Evolutionary conservation across 768 basidiomycete genomes (phyloP).

Genomic region (Leccinum uliginosum): DNA sequence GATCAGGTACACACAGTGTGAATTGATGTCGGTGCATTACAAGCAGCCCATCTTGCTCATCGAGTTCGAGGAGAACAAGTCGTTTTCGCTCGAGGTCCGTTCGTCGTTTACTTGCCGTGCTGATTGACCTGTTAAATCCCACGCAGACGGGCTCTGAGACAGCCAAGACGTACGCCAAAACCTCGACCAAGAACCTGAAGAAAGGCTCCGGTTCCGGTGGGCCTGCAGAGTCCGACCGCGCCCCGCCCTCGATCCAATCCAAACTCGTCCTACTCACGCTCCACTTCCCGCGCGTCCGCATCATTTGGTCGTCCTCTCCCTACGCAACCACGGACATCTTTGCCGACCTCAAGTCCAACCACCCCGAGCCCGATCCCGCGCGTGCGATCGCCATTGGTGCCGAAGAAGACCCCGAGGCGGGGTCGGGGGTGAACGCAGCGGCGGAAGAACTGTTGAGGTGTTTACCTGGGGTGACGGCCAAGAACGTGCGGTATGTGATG

Average conservation of each 20-base stretch:
- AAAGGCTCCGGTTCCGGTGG: conserved; percentile 25
- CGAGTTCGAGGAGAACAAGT: conserved; percentile 97
- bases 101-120: background rate
- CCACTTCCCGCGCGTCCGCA: conserved; percentile 85
- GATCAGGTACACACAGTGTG: conserved; percentile 90
- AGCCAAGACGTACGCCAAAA: conserved; percentile 63
- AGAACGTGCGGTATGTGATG: conserved; percentile 85
- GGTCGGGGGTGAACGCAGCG: conserved; percentile 64
- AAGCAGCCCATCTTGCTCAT: conserved; percentile 90
- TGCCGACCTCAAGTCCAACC: conserved; percentile 80
- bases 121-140: background rate
- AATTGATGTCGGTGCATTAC: conserved; percentile 94
- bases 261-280: conserved; percentile 89
- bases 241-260: conserved; percentile 69
- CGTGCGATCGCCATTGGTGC: conserved; percentile 79
- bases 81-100: conserved; percentile 82
- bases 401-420: conserved; percentile 65
- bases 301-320: conserved; percentile 97
- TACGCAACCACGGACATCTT: conserved; percentile 91
- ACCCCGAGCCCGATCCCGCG: conserved; percentile 73
- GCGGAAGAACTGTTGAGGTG: conserved; percentile 81
- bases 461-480: conserved; percentile 80
- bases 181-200: conserved; percentile 51
- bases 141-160: conserved; percentile 55
- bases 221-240: conserved; percentile 24